Percentiles rank a stretch among this genome's conserved stretches.
phyloP scores from a whole-genome alignment of 2,329 filamentous ascomycete species.

The Trichophyton benhamiae region DNA sequence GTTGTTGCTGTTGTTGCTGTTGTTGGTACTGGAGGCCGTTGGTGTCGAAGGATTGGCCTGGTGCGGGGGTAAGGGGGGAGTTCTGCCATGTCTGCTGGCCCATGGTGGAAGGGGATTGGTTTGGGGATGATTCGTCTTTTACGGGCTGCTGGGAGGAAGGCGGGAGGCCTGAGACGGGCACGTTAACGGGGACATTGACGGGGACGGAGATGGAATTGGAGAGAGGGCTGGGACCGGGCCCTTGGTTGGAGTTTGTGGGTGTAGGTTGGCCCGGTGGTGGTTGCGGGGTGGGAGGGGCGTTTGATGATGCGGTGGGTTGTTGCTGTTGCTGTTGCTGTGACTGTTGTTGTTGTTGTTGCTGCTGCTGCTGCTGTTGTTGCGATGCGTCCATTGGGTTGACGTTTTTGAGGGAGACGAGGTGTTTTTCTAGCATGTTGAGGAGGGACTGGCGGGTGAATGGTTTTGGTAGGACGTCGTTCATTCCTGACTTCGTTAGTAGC shows the following conservation, averaged over 20 bases:
- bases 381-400: conserved; percentile 44
- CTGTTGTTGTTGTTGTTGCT: conserved; percentile 15
- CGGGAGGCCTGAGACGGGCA: neutral
- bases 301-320: conserved; percentile 19
- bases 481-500: too few species aligned
- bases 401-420: conserved; percentile 72
- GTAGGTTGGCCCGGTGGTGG: neutral
- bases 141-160: conserved; percentile 35
- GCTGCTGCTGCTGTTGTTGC: conserved; percentile 17
- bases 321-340: too few species aligned
- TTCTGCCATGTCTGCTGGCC: neutral
- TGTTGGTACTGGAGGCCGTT: conserved; percentile 14
- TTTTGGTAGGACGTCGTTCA: conserved; percentile 95
- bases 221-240: neutral
- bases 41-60: conserved; percentile 12
- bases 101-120: conserved; percentile 45
- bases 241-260: neutral
- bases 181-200: neutral
- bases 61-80: neutral
- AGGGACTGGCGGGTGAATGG: conserved; percentile 87
- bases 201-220: neutral
- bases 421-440: conserved; percentile 74
- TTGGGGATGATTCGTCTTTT: conserved; percentile 52
- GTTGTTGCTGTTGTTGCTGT: neutral
- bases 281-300: conserved; percentile 12